These are phyloP conservation scores for Calonectria ilicicola DNA, from an alignment of 2,329 filamentous ascomycete genomes.

Conservation along the genomic window DNA sequence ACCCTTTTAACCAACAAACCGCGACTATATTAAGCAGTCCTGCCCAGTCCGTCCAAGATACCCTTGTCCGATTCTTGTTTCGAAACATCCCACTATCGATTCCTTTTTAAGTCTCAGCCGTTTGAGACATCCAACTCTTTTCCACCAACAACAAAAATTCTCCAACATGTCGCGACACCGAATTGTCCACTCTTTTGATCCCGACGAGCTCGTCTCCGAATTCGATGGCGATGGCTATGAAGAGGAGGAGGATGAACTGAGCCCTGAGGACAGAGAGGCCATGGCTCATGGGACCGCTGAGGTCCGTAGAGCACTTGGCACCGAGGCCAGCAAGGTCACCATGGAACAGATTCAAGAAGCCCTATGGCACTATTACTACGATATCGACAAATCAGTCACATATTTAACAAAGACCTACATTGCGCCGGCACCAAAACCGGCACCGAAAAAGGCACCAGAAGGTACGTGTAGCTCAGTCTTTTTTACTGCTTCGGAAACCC, in stretches of 20 bases:
- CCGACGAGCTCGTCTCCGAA: conserved; percentile 61
- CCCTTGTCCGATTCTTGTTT: background rate
- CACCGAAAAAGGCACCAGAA: conserved; percentile 56
- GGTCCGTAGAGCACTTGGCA: conserved; percentile 75
- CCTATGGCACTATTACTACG: conserved; percentile 96
- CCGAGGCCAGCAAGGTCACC: conserved; percentile 67
- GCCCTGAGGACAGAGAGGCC: conserved; percentile 58
- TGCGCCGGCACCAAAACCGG: conserved; percentile 56
- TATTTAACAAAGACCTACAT: conserved; percentile 79
- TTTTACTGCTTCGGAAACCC: conserved; percentile 44
- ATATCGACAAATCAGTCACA: conserved; percentile 84
- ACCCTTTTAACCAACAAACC: background rate
- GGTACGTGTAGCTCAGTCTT: conserved; percentile 53
- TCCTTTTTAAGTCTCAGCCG: background rate
- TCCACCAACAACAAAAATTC: background rate
- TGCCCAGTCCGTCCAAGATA: background rate
- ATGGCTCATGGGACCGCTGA: conserved; percentile 75
- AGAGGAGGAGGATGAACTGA: conserved; percentile 59
- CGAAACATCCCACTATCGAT: background rate
- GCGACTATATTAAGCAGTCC: background rate
- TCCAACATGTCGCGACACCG: conserved; percentile 41
- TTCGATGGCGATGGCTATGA: conserved; percentile 61
- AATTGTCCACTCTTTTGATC: conserved; percentile 57
- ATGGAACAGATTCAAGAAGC: conserved; percentile 84
- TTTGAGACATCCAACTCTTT: background rate